Percentiles rank a stretch among this genome's conserved stretches.
Conservation (phyloP, 805 yeast species). For the Brettanomyces sp. region DNA sequence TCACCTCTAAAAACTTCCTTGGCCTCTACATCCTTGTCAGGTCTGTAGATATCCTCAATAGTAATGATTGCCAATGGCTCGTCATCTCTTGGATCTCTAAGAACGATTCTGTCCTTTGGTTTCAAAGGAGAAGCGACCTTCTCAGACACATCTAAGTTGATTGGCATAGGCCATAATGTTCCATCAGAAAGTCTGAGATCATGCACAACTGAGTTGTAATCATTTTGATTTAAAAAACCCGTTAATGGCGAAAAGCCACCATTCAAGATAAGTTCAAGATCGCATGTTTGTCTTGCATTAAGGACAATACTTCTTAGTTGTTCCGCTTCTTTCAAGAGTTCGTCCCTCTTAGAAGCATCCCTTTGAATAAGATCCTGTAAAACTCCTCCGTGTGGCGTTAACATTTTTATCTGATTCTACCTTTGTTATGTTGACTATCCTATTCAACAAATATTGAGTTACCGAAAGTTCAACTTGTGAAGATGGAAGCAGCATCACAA, state of each 20-base stretch:
- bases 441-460: no score
- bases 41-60: constrained; percentile 68
- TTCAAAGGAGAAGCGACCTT: constrained; percentile 36
- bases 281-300: constrained; percentile 87
- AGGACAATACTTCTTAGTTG: constrained; percentile 40
- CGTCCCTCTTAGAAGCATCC: constrained; percentile 53
- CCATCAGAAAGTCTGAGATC: constrained; percentile 68
- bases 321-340: constrained; percentile 51
- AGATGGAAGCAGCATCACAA: no score
- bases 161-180: constrained; percentile 85
- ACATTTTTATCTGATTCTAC: constrained; percentile 31
- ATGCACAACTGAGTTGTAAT: constrained; percentile 59
- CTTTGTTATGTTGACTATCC: no score
- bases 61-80: constrained; percentile 74
- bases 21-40: constrained; percentile 76
- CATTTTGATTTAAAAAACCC: constrained; percentile 58
- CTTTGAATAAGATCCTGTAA: constrained; percentile 79
- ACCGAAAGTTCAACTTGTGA: no score
- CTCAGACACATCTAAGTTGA: constrained; percentile 68
- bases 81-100: constrained; percentile 77
- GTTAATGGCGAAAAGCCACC: constrained; percentile 89
- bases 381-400: constrained; percentile 86
- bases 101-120: constrained; percentile 55
- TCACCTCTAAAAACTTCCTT: constrained; percentile 88
- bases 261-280: constrained; percentile 78